A percentile compares a stretch with the other conserved stretches of the same genome.
phyloP scores from a whole-genome alignment of 352 stramenopile species.

The Stramenopiles sp. region DNA sequence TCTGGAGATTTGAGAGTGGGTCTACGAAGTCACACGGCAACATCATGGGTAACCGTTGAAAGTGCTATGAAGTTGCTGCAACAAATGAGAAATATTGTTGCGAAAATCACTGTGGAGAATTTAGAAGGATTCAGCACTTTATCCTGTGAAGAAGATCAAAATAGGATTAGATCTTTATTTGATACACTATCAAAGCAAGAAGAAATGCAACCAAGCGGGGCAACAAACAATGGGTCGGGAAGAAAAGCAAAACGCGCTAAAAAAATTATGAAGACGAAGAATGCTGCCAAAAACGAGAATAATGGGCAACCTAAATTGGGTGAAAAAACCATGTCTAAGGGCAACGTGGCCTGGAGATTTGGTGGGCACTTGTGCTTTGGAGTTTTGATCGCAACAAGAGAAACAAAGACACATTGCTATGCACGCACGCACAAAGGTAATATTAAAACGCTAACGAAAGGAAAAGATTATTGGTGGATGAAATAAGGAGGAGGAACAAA shows the following conservation, averaged over 20 bases:
- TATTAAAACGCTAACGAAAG: slow-evolving; percentile 9
- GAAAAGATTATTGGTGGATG: slow-evolving; percentile 12
- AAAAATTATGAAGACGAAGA: not conserved
- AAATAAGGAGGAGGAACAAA: not conserved
- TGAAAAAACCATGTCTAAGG: not conserved
- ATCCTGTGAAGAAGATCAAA: not conserved
- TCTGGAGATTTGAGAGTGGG: not conserved
- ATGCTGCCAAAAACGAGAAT: not conserved
- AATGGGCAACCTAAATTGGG: not conserved
- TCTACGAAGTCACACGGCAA: slow-evolving; percentile 6
- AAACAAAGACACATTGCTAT: slow-evolving; percentile 8
- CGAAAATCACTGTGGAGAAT: not conserved
- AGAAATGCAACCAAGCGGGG: not conserved
- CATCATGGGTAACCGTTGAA: not conserved
- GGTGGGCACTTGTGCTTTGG: slow-evolving; percentile 2
- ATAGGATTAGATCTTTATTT: not conserved
- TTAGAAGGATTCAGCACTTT: not conserved
- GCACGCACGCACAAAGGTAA: slow-evolving; percentile 7
- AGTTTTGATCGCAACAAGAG: not conserved
- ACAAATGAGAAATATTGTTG: not conserved
- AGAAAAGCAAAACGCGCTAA: not conserved
- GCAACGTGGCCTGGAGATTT: not conserved
- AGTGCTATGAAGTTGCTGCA: not conserved
- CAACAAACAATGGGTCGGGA: not conserved
- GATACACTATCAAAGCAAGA: not conserved